These are phyloP conservation scores for Hortaea sp. DNA, from an alignment of 2,329 filamentous ascomycete species.

Conservation along the genomic window DNA sequence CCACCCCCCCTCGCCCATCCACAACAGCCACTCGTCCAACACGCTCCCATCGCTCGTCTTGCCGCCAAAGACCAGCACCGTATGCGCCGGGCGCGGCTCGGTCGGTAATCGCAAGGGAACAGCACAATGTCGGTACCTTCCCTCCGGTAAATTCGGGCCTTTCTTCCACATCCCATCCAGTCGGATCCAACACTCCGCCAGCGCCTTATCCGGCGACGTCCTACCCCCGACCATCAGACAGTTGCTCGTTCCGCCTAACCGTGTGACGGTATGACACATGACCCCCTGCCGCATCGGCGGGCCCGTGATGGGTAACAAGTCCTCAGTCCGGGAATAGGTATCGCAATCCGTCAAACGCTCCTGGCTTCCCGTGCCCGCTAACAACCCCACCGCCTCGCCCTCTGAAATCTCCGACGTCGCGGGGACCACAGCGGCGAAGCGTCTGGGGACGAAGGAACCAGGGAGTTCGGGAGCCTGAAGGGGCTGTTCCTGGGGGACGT, in stretches of 20 bases:
- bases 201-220: slow-evolving; percentile 58
- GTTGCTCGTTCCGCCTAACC: slow-evolving; percentile 44
- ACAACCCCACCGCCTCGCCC: slow-evolving; percentile 26
- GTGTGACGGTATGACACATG: slow-evolving; percentile 70
- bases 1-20: slow-evolving; percentile 44
- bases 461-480: slow-evolving; percentile 17
- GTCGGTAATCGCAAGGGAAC: slow-evolving; percentile 32
- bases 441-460: slow-evolving; percentile 18
- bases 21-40: slow-evolving; percentile 33
- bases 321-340: slow-evolving; percentile 28
- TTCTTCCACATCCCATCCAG: slow-evolving; percentile 53
- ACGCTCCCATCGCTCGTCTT: slow-evolving; percentile 33
- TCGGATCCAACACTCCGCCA: slow-evolving; percentile 68
- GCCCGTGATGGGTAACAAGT: slow-evolving; percentile 15
- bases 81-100: slow-evolving; percentile 21
- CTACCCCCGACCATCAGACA: slow-evolving; percentile 67
- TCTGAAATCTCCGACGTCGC: slow-evolving; percentile 17
- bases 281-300: slow-evolving; percentile 26
- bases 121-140: slow-evolving; percentile 66
- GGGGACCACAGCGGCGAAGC: slow-evolving; percentile 31
- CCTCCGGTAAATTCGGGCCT: slow-evolving; percentile 55
- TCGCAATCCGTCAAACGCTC: slow-evolving; percentile 39
- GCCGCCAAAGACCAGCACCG: slow-evolving; percentile 37
- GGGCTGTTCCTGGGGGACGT: slow-evolving; percentile 19
- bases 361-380: slow-evolving; percentile 39